These are phyloP conservation scores for Vaucheria bursata DNA, from an alignment of 352 stramenopile genomes.

Conservation along the genomic window DNA sequence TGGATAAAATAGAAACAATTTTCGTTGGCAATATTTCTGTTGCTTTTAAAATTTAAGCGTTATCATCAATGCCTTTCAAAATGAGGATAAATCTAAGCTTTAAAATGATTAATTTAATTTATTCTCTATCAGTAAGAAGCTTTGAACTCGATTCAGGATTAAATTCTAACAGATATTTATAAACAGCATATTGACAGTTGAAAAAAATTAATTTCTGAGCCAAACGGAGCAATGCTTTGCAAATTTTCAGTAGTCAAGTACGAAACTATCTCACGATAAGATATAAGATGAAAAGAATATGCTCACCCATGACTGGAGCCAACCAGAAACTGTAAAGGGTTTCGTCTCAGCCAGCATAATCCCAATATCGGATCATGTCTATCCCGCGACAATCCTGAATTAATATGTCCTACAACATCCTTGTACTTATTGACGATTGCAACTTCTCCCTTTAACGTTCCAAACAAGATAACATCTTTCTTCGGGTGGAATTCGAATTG, in stretches of 20 bases:
- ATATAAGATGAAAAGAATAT: too few species aligned
- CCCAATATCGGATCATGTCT: constrained; percentile 41
- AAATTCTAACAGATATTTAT: not conserved
- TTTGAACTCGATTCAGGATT: too few species aligned
- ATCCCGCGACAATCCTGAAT: constrained; percentile 22
- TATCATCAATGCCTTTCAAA: too few species aligned
- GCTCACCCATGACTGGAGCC: constrained; percentile 46
- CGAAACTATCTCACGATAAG: too few species aligned
- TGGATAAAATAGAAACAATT: too few species aligned
- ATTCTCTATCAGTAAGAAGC: too few species aligned
- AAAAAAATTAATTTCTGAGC: not conserved
- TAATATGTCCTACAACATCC: constrained; percentile 25
- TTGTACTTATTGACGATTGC: constrained; percentile 36
- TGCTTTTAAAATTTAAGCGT: too few species aligned
- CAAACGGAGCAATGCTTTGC: not conserved
- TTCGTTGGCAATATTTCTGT: too few species aligned
- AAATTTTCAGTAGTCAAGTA: not conserved
- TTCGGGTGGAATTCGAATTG: constrained; percentile 48
- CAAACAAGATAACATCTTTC: constrained; percentile 41
- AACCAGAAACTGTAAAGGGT: constrained; percentile 30
- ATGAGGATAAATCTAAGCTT: too few species aligned
- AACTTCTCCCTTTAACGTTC: constrained; percentile 36
- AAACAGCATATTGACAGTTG: constrained; percentile 6
- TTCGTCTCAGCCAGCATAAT: constrained; percentile 39
- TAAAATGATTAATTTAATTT: too few species aligned